Base-by-base conservation (phyloP, 768 basidiomycete species). In the Neoboletus magnificus region DNA sequence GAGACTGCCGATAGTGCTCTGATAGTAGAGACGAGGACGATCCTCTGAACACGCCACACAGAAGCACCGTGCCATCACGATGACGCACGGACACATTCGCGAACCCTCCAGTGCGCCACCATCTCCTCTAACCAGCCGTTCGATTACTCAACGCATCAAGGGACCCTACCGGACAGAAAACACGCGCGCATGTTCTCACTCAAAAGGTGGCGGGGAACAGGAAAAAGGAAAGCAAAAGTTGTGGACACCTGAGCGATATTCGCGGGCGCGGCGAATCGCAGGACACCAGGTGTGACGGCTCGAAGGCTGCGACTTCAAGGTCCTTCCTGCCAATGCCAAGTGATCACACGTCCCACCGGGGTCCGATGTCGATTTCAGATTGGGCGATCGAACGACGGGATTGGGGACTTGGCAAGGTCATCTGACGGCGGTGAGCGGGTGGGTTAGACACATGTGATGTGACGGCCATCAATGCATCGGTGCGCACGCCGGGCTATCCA, bases 171-270 rank as follows among this genome's bases (percentile, higher is more conserved):
- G 23, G 22, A 54, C 20, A 11, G 22, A 20, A 29, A 27, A 41
- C 49, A 48, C 32, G 50, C 42, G 50, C 3, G 23, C 13, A 12
- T 18, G 16, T n/a, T 25, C 41, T 18, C 6, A 20, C 13, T 42
- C 9, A 39, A 37, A 25, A 44, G 35, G 15, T 48, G 20, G 40
- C 27, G 12, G 27, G 18, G 15, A 25, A 18, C 16, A 11, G 18
- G 25, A 5, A 37, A 35, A 27, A n/a, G 46, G 37, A 40, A 43
- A 35, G 37, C 15, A n/a, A 23, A 45, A 3, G 40, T 29, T 15
- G 43, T 1, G 29, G 29, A 10, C 7, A 5, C 30, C 35, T 49
- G 60, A 52, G 50, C 47, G 59, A 48, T 40, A 62, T 57, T 52
- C 32, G 45, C 59, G 41, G 35, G 20, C 15, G 13, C n/a, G 20